Base-by-base conservation (phyloP, 257 asterid genomes). In the Leonotis leonurus region DNA sequence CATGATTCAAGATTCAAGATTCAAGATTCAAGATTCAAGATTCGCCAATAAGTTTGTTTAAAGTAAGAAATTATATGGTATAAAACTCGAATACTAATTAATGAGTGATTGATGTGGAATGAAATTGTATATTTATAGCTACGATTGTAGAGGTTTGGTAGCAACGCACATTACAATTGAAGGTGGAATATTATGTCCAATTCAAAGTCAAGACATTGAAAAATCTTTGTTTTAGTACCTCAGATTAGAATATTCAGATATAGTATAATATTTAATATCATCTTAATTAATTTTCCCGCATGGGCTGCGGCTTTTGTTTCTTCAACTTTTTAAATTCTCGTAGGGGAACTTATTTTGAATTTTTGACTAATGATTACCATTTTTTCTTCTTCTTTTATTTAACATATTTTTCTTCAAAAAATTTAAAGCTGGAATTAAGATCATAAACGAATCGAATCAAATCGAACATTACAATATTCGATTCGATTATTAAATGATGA, bases 1-100 rank as follows among this genome's bases (percentile, higher is more conserved):
- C 82, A 80, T 80, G 27, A 5, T 39, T n/a, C 3, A 1, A 41
- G 22, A 41, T 2, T 14, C n/a, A n/a, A n/a, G n/a, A n/a, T n/a
- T n/a, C n/a, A n/a, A n/a, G n/a, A n/a, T n/a, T n/a, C n/a, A n/a
- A n/a, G n/a, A n/a, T n/a, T n/a, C n/a, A n/a, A n/a, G n/a, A n/a
- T n/a, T n/a, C n/a, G n/a, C n/a, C n/a, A n/a, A n/a, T n/a, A n/a
- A n/a, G n/a, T n/a, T n/a, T n/a, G 2, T 41, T 41, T 41, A 1
- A 40, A 40, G 3, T 44, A 22, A 14, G 51, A 3, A 1, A 13
- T 20, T n/a, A n/a, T n/a, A n/a, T n/a, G n/a, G n/a, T n/a, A n/a
- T n/a, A n/a, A n/a, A n/a, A n/a, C n/a, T n/a, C n/a, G n/a, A n/a
- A n/a, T n/a, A n/a, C n/a, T n/a, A n/a, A n/a, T n/a, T n/a, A n/a